Conservation (phyloP, 1,139 yeast genomes). For the Meyerozyma guilliermondii region DNA sequence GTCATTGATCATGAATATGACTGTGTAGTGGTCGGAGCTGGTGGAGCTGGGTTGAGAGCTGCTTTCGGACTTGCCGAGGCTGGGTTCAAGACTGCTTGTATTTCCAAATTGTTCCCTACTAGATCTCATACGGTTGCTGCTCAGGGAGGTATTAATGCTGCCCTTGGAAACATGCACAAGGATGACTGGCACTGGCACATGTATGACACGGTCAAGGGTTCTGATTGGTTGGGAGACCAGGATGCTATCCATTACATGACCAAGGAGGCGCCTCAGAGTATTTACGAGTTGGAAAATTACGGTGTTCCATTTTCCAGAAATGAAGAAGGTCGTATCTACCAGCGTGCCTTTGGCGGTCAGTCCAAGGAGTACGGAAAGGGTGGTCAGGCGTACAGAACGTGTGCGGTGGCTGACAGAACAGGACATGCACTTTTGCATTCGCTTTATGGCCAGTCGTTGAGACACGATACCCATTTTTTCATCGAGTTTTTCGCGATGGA, state of each 20-base stretch:
- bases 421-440: constrained; percentile 97
- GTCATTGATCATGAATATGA: constrained; percentile 96
- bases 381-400: constrained; percentile 98
- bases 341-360: constrained; percentile 99
- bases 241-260: constrained; percentile 99
- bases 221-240: constrained; percentile 99
- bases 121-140: constrained; percentile 99
- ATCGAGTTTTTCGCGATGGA: constrained; percentile 97
- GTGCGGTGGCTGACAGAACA: constrained; percentile 99
- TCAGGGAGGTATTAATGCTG: constrained; percentile 99
- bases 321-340: constrained; percentile 94
- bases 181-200: constrained; percentile 99
- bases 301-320: constrained; percentile 99
- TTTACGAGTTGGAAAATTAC: constrained; percentile 94
- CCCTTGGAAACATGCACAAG: constrained; percentile 93
- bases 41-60: constrained; percentile 98
- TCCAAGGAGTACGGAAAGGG: constrained; percentile 94
- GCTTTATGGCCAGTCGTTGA: constrained; percentile 90
- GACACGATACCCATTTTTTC: constrained; percentile 96
- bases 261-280: constrained; percentile 93
- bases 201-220: constrained; percentile 99
- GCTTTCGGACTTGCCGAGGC: constrained; percentile 97
- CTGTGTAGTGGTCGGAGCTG: constrained; percentile 97
- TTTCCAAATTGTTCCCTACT: constrained; percentile 95
- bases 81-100: constrained; percentile 96